These are phyloP conservation scores for Corchorus capsularis DNA, from an alignment of 345 rosid genomes.

Conservation along the genomic window DNA sequence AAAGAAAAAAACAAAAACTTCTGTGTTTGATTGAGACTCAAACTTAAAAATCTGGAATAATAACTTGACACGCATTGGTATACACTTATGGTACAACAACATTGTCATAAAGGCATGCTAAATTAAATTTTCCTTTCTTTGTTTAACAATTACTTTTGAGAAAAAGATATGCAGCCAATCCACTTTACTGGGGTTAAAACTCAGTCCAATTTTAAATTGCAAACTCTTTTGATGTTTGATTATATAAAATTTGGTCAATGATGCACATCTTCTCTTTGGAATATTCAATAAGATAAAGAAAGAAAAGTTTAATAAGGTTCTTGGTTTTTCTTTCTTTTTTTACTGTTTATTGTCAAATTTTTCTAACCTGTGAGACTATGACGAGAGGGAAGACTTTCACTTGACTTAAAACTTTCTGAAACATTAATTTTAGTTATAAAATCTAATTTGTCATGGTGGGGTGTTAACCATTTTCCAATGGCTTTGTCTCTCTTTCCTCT, in stretches of 20 bases:
- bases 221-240: neutral
- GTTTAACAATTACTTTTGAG: neutral
- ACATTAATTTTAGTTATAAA: neutral
- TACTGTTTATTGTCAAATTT: no score
- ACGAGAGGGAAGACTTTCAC: neutral
- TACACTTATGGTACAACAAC: no score
- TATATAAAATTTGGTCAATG: neutral
- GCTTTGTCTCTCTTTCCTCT: conserved; percentile 1
- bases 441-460: neutral
- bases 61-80: no score
- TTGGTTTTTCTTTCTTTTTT: neutral
- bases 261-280: neutral
- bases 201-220: neutral
- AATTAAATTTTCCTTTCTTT: no score
- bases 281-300: neutral
- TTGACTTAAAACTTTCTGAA: neutral
- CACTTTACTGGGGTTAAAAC: neutral
- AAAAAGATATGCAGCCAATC: no score
- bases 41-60: no score
- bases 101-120: no score
- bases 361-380: neutral
- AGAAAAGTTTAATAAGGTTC: no score
- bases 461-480: neutral
- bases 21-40: no score
- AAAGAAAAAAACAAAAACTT: no score